Evolutionary conservation across 1,284 basidiomycete species (phyloP), one percentile per base, ranked within the genome.

Genomic region (Naganishia sp.): DNA sequence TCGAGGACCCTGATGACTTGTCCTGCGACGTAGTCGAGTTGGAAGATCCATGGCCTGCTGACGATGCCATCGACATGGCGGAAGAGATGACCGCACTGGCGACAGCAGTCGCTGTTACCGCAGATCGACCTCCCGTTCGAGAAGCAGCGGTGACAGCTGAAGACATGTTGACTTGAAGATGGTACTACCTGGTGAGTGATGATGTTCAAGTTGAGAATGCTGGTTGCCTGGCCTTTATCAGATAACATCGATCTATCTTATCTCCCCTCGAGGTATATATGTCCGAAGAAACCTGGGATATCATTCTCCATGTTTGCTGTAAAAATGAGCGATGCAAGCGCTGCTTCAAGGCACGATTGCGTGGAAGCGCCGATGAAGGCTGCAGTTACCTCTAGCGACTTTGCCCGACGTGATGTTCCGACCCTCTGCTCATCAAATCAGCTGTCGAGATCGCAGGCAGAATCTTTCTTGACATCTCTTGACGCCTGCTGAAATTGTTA

Each of bases 1-100:
- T 13, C 21, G 41, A 46, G 42, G 56, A 46, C 13, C n/a, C 25
- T 17, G 60, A 28, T 31, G 60, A 42, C n/a, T 28, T 41, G 10
- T 28, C 32, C 6, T 35, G 7, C n/a, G 62, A 47, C 3, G 42
- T 49, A 15, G 53, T 55, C 6, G 63, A 56, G 45, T 55, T 50
- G 41, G 62, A 28, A 31, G 52, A 49, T 17, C 23, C 25, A 18
- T 55, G 43, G 6, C 21, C 25, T 11, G 45, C n/a, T 10, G 41
- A 23, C 7, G 52, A 31, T 2, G 47, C 46, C 32, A 32, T 41
- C 3, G 46, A 52, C 63, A 64, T 55, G 28, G 54, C 63, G 31
- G 63, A 55, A 15, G 52, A 47, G 11, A 56, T 50, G 43, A 56
- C 52, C 3, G 53, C 54, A 9, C 50, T 53, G 10, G 25, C 41